Conservation (phyloP, 2,329 filamentous ascomycete genomes). For the Cytospora mali region DNA sequence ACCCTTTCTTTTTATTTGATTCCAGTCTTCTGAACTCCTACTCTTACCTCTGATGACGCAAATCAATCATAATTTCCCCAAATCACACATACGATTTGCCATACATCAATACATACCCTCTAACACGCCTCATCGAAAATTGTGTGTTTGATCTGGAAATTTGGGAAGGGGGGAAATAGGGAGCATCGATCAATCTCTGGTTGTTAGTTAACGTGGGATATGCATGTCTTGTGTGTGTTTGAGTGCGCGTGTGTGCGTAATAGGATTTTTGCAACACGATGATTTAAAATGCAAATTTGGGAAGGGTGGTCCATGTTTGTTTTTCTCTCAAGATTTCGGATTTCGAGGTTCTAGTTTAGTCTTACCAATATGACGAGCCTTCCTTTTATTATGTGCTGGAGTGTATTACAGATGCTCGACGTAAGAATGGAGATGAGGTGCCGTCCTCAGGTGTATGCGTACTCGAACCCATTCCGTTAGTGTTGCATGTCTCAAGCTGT, state of each 20-base stretch:
- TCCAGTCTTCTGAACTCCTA: neutral
- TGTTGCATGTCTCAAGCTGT: neutral
- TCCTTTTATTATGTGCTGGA: neutral
- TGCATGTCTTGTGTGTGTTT: neutral
- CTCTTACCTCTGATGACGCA: neutral
- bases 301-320: neutral
- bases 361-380: neutral
- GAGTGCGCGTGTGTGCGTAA: too few species aligned
- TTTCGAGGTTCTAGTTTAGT: neutral
- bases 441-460: neutral
- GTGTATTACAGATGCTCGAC: too few species aligned
- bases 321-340: neutral
- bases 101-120: neutral
- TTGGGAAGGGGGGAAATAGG: neutral
- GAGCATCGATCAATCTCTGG: neutral
- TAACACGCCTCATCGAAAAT: neutral
- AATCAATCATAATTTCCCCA: neutral
- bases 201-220: neutral
- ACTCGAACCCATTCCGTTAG: neutral
- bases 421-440: too few species aligned
- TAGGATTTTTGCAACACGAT: neutral
- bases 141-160: neutral
- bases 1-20: conserved; percentile 21
- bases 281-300: neutral
- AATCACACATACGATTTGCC: neutral